These are phyloP conservation scores for Chaetomium cochliodes DNA, from an alignment of 495 filamentous ascomycete species.

Conservation along the genomic window DNA sequence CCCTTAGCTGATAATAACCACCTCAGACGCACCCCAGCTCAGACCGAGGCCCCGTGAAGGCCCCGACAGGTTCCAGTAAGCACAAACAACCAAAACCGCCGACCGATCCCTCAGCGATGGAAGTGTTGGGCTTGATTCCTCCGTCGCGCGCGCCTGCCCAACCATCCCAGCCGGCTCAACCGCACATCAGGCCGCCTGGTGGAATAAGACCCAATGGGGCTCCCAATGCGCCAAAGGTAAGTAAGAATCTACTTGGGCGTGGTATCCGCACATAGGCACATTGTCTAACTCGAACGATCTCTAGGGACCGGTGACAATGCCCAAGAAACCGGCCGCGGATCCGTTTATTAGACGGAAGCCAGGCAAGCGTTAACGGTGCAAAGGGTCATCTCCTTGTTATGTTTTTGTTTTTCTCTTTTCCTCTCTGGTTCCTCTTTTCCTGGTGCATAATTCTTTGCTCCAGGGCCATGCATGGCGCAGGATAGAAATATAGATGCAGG, in stretches of 20 bases:
- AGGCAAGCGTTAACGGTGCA: constrained; percentile 26
- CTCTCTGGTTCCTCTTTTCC: neutral
- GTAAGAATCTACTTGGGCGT: neutral
- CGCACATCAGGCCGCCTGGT: constrained; percentile 9
- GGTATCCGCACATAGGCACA: neutral
- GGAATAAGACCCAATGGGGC: neutral
- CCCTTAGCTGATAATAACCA: neutral
- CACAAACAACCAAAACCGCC: constrained; percentile 20
- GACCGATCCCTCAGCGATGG: constrained; percentile 34
- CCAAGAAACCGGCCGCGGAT: constrained; percentile 39
- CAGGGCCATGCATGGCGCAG: neutral
- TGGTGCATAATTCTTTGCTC: too few relatives aligned
- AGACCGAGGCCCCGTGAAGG: constrained; percentile 15
- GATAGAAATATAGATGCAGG: neutral
- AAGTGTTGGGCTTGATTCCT: constrained; percentile 34
- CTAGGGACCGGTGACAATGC: constrained; percentile 32
- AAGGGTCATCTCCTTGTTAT: neutral
- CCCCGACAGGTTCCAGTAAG: constrained; percentile 16
- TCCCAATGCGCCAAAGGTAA: constrained; percentile 21
- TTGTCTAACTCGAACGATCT: constrained; percentile 10
- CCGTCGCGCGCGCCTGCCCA: constrained; percentile 28
- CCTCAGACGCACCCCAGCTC: constrained; percentile 16
- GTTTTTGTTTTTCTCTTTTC: neutral
- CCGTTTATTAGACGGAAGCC: constrained; percentile 49
- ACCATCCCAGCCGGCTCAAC: constrained; percentile 13